These are phyloP conservation scores for Mediolabrus comicus DNA, from an alignment of 108 stramenopile species.

Conservation along the genomic window DNA sequence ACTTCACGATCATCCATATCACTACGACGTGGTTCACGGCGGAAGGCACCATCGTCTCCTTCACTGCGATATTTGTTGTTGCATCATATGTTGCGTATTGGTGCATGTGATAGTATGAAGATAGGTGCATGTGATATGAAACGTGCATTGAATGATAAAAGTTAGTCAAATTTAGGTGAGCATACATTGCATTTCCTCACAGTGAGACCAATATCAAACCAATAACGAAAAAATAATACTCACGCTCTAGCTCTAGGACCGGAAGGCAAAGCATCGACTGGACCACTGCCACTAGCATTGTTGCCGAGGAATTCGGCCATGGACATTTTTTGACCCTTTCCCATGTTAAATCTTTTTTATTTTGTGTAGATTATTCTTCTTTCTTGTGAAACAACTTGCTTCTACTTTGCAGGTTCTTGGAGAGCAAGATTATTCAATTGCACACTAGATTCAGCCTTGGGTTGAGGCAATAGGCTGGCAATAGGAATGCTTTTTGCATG, in stretches of 20 bases:
- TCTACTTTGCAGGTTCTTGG: too few relatives aligned
- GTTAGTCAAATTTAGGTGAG: too few relatives aligned
- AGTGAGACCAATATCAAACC: too few relatives aligned
- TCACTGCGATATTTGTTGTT: conserved; percentile 29
- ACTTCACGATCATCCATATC: conserved; percentile 26
- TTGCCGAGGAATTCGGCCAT: conserved; percentile 60
- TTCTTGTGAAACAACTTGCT: too few relatives aligned
- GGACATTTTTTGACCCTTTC: conserved; percentile 60
- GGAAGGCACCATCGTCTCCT: conserved; percentile 73
- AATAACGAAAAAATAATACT: not conserved
- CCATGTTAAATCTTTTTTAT: too few relatives aligned
- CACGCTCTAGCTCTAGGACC: conserved; percentile 56
- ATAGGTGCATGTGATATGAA: not conserved
- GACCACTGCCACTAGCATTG: not conserved
- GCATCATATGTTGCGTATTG: not conserved
- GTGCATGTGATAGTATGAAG: not conserved
- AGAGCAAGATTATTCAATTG: too few relatives aligned
- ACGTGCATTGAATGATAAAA: too few relatives aligned
- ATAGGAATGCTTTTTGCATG: too few relatives aligned
- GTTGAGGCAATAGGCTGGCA: too few relatives aligned
- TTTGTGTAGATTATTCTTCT: too few relatives aligned
- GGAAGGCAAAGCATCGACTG: conserved; percentile 30
- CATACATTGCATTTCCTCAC: too few relatives aligned
- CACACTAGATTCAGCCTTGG: too few relatives aligned
- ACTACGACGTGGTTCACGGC: conserved; percentile 35